Base-by-base conservation (phyloP, 768 basidiomycete genomes). In the Cyclocybe aegerita region DNA sequence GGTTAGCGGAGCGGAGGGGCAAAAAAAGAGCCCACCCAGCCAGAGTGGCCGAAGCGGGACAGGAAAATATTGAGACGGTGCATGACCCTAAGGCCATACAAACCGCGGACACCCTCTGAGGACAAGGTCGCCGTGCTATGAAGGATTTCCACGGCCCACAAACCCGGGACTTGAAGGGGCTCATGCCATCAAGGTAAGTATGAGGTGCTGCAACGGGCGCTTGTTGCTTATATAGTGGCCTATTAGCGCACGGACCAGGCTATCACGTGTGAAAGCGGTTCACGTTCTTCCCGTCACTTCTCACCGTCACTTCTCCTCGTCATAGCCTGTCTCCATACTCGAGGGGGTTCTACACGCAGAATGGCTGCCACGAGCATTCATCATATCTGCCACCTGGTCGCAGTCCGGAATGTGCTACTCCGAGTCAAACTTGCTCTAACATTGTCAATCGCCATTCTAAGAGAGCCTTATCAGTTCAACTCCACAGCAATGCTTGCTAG, bases 51-150 rank as follows among this genome's bases (percentile, higher is more conserved):
- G 61, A 74, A 76, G 77, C 71, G 72, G 80, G 79, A 85, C 83
- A 70, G 84, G 83, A 77, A 86, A 86, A 86, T 86, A 86, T 86
- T 85, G 59, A 75, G 83, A 85, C 81, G 77, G 78, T 86, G 83
- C 85, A 83, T 84, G 80, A 76, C 75, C 83, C 82, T 73, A 79
- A 80, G 80, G 79, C 67, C 80, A 85, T 77, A 83, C 81, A 83
- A 83, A 65, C 77, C 75, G 62, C 60, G 61, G 61, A 68, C 61
- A 70, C 74, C 74, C 80, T 77, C 79, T 83, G 77, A 69, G 82
- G 81, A 82, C 80, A 83, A 60, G 78, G 82, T 83, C 81, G 81
- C 82, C 81, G 79, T 83, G 81, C 81, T 81, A 83, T 83, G 81
- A 70, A 77, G 75, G 68, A 60, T 71, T 67, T 75, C 75, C 65